Base-by-base conservation (phyloP, 2,329 filamentous ascomycete species). In the Aspergillus brunneoviolaceus region DNA sequence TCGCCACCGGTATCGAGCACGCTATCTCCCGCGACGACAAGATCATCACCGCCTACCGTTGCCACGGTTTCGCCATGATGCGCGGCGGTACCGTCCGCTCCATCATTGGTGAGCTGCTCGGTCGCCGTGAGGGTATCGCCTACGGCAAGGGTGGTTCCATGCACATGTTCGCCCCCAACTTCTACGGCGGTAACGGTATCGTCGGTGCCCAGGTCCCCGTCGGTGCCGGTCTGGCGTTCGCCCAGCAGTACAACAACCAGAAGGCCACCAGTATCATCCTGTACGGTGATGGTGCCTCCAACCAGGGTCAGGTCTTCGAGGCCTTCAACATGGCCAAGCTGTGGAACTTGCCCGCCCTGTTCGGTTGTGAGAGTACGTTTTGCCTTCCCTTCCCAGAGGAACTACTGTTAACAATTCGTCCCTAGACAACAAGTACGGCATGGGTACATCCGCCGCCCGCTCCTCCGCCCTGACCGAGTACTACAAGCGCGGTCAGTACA, bases 241-340 rank as follows among this genome's bases (percentile, higher is more conserved):
- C 95, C 63, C 92, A 98, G 83, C 89, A 97, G 83, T 99, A 99
- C 85, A 87, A 87, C 74, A 87, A 85, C 74, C 88, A 89, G 83
- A 89, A 92, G 82, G 94, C 92, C 76, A 89, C 92, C 65, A 90
- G 89, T 65, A 85, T 99, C 69, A 87, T 94, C 67, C 86, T 99
- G 61, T 99, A 99, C 81, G 95, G 95, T 84, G 95, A 99, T 73
- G 95, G 95, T 85, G 95, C 95, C 68, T 91, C 89, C 85, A 99
- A 99, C 85, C 95, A 99, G 85, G 95, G 95, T 67, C 95, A 99
- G 82, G 95, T 99, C 71, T 99, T 99, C 74, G 95, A 99, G 85
- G 93, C 95, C 64, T 99, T 96, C 87, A 99, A 99, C 89, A 99
- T 99, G 95, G 95, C 95, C 65, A 98, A 98, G 87, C 88, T 99